phyloP scores from a whole-genome alignment of 75 land plant genomes.

The Cunninghamia lanceolata region DNA sequence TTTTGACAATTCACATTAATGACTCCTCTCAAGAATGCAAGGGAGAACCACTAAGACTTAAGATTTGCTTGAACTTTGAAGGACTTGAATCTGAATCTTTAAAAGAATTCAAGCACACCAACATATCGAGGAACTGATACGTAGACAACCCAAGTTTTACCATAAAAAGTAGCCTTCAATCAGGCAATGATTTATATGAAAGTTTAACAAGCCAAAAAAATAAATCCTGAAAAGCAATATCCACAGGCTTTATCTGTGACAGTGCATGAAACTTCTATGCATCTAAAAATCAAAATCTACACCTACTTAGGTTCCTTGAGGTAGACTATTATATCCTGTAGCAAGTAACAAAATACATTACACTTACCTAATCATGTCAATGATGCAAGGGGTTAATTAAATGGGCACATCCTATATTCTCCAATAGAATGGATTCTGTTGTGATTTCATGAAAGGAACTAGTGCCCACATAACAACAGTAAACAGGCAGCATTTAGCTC shows the following conservation, averaged over 20 bases:
- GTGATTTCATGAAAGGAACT: not conserved
- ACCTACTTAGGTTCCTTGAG: not conserved
- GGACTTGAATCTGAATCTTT: not conserved
- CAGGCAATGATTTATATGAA: not conserved
- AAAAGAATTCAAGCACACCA: not conserved
- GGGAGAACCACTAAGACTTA: not conserved
- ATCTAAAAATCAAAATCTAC: not conserved
- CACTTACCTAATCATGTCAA: not conserved
- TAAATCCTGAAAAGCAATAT: not conserved
- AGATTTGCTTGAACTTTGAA: not conserved
- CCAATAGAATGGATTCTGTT: not conserved
- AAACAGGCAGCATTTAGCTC: not conserved
- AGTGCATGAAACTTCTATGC: not conserved
- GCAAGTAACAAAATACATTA: not conserved
- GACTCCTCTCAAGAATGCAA: not conserved
- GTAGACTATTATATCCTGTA: not conserved
- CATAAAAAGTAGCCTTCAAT: not conserved
- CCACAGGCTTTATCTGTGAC: not conserved
- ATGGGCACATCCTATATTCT: not conserved
- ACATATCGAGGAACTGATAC: not conserved
- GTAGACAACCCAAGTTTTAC: not conserved
- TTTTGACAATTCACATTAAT: not conserved
- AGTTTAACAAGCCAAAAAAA: not conserved
- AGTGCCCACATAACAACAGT: not conserved
- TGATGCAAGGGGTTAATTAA: not conserved